Percentiles rank a stretch among this genome's conserved stretches.
phyloP scores from a whole-genome alignment of 169 alveolate genomes.

The Eimeria brunetti region DNA sequence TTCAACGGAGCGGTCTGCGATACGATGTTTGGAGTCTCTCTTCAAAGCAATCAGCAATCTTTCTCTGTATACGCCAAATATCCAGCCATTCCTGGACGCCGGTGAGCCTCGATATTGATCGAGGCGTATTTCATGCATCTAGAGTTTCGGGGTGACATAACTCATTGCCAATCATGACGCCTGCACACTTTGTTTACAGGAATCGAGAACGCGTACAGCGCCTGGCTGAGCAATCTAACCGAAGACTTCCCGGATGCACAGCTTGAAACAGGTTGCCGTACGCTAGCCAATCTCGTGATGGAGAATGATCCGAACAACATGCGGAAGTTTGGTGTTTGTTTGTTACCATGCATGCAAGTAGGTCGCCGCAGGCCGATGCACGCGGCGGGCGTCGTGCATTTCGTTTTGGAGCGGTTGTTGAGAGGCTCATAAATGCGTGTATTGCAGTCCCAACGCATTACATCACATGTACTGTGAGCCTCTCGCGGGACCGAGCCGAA shows the following conservation, averaged over 20 bases:
- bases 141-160: background rate
- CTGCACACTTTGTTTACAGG: constrained; percentile 4
- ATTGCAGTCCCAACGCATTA: no score
- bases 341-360: constrained; percentile 87
- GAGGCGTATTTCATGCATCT: background rate
- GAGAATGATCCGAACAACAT: constrained; percentile 92
- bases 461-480: background rate
- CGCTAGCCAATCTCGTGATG: constrained; percentile 92
- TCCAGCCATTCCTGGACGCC: constrained; percentile 87
- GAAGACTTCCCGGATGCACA: constrained; percentile 87
- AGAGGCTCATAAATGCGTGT: background rate
- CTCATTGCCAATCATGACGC: background rate
- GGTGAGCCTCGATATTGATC: background rate
- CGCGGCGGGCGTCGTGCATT: background rate
- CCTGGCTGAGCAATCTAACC: constrained; percentile 87
- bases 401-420: background rate
- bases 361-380: constrained; percentile 19
- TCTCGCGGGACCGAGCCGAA: background rate
- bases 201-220: constrained; percentile 85
- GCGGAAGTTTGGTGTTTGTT: constrained; percentile 90
- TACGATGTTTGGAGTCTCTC: constrained; percentile 91
- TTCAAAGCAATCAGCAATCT: constrained; percentile 92
- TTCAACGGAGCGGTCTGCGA: constrained; percentile 84
- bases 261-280: constrained; percentile 91
- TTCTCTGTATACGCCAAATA: constrained; percentile 91